A percentile compares a stretch with the other conserved stretches of the same genome.
phyloP scores from a whole-genome alignment of 1,284 basidiomycete genomes.

The Cystobasidium pallidum region DNA sequence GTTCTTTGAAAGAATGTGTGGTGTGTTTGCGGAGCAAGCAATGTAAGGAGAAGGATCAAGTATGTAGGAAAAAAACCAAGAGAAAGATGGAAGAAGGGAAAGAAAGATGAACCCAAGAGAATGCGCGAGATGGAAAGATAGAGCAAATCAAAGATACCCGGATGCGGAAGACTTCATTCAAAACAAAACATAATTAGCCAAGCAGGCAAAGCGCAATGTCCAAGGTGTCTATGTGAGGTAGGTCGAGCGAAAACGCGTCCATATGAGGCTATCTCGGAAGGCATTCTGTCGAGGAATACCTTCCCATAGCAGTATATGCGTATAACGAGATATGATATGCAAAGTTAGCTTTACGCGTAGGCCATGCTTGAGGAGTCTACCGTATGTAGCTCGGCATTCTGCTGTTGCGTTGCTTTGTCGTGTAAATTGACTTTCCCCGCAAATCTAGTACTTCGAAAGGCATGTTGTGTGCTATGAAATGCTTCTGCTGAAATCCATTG shows the following conservation, averaged over 20 bases:
- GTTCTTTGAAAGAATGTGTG: conserved; percentile 8
- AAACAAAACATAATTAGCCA: not conserved
- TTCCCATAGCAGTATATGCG: not conserved
- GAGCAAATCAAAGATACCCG: not conserved
- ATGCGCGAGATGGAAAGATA: not conserved
- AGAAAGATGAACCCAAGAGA: not conserved
- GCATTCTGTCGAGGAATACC: not conserved
- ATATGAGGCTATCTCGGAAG: not conserved
- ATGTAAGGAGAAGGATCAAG: not conserved
- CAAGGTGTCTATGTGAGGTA: too few species aligned
- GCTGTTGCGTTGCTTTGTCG: too few species aligned
- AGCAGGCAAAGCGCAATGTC: conserved; percentile 8
- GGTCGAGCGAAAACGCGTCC: not conserved
- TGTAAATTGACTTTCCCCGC: not conserved
- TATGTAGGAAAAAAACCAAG: not conserved
- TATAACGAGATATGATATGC: too few species aligned
- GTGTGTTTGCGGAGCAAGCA: not conserved
- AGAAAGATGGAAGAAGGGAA: conserved; percentile 2
- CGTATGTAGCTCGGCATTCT: too few species aligned
- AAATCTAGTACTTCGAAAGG: not conserved
- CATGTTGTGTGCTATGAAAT: not conserved
- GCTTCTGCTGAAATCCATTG: not conserved
- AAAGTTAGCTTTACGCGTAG: too few species aligned
- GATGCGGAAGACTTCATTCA: not conserved
- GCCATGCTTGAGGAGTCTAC: too few species aligned